Evolutionary conservation across 169 alveolate genomes (phyloP).

Genomic region (Eimeria necatrix): DNA sequence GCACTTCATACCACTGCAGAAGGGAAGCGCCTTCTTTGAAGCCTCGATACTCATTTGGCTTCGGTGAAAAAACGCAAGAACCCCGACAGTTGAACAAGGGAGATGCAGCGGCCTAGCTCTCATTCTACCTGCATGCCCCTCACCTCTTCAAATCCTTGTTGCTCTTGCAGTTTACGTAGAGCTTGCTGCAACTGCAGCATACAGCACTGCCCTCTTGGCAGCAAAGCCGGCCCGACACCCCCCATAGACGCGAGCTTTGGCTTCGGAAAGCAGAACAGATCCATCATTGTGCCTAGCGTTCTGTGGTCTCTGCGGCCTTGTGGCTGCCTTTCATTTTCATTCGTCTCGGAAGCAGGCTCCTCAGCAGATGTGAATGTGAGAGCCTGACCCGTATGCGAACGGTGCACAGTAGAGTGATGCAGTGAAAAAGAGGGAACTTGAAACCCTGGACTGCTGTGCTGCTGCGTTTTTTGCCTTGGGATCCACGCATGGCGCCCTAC

Average conservation of each 20-base stretch:
- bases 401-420: too few relatives aligned
- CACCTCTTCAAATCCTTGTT: conserved; percentile 71
- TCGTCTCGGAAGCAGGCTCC: background rate
- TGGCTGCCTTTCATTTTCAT: background rate
- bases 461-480: too few relatives aligned
- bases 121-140: background rate
- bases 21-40: too few relatives aligned
- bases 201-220: conserved; percentile 62
- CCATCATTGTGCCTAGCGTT: conserved; percentile 68
- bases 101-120: background rate
- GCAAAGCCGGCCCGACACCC: conserved; percentile 71
- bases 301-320: conserved; percentile 65
- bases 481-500: too few relatives aligned
- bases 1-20: too few relatives aligned
- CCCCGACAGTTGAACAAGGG: too few relatives aligned
- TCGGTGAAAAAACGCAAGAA: too few relatives aligned
- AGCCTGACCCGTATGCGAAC: too few relatives aligned
- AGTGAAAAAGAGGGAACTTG: too few relatives aligned
- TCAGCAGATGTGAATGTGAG: background rate
- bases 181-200: conserved; percentile 56
- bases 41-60: too few relatives aligned
- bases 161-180: conserved; percentile 10
- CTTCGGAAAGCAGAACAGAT: conserved; percentile 63
- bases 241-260: conserved; percentile 45
- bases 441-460: too few relatives aligned